Base-by-base conservation (phyloP, 2,329 filamentous ascomycete species). In the Fonsecaea pedrosoi region DNA sequence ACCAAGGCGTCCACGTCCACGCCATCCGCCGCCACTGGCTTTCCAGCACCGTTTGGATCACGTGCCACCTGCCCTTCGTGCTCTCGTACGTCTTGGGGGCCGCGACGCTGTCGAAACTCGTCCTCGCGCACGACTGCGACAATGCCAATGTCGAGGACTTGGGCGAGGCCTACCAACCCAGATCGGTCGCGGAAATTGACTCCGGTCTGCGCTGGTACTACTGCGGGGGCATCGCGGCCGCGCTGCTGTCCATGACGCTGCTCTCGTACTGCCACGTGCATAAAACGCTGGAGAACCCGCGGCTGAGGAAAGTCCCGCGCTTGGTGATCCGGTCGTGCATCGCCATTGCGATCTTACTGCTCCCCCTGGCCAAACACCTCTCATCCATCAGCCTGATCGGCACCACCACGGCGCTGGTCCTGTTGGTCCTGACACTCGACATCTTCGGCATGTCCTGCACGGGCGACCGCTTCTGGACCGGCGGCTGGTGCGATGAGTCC, bases 11-110 rank as follows among this genome's bases (percentile, higher is more conserved):
- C 32, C 58, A 60, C 32, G 42, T 60, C 7, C 58, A 61, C 45
- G 58, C 58, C 15, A 61, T 61, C 34, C 58, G 58, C 10, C 58
- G 58, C 12, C 58, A 61, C 58, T 61, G 58, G 58, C 30, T 61
- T 12, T 54, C 58, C 32, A 61, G 58, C 45, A 61, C 58, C 32
- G 58, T 61, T 34, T 61, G 58, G 58, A 61, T 54, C 30, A 61
- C 58, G 12, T 61, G 58, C 45, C 58, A 61, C n/a, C 15, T 61
- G 37, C 58, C 58, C 4, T 61, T 61, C 58, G 58, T 61, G n/a
- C 45, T 61, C 12, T 61, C 58, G 7, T 61, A 61, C 58, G 45
- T 54, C 5, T 35, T 61, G 13, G 58, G 45, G 13, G 58, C 58
- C 4, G 58, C 58, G 32, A 54, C 58, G 7, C 58, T 61, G 25